Evolutionary conservation across 2,329 filamentous ascomycete species (phyloP).

Genomic region (Monosporascus cannonballus): DNA sequence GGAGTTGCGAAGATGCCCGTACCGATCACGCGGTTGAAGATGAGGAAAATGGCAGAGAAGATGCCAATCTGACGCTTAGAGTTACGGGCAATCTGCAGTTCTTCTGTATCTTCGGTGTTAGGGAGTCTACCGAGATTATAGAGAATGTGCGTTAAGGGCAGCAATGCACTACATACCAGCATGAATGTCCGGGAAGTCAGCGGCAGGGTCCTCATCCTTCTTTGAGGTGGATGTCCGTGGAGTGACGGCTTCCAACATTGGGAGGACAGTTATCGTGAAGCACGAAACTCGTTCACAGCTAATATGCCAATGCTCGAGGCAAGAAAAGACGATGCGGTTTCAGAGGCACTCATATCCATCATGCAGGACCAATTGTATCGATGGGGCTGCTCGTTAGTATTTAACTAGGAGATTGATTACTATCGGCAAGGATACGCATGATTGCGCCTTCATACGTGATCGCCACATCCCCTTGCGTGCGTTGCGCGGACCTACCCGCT

Average conservation of each 20-base stretch:
- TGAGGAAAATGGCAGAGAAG: conserved; percentile 46
- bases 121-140: not conserved
- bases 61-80: conserved; percentile 42
- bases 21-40: conserved; percentile 54
- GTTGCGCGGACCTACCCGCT: not conserved
- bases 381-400: not conserved
- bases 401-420: not conserved
- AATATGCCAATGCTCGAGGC: no score
- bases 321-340: not conserved
- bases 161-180: not conserved
- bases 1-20: conserved; percentile 54
- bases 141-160: not conserved
- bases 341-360: not conserved
- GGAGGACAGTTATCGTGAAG: not conserved
- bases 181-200: not conserved
- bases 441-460: not conserved
- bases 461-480: not conserved
- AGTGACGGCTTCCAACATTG: not conserved
- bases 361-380: not conserved
- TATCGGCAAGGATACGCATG: not conserved
- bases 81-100: not conserved
- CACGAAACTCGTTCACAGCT: no score
- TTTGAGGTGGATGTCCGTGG: not conserved
- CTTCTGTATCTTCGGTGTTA: not conserved
- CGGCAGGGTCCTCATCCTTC: not conserved